Percentiles rank a stretch among this genome's conserved stretches.
Evolutionary conservation across 2,329 filamentous ascomycete species (phyloP).

Genomic region (Beauveria caledonica): DNA sequence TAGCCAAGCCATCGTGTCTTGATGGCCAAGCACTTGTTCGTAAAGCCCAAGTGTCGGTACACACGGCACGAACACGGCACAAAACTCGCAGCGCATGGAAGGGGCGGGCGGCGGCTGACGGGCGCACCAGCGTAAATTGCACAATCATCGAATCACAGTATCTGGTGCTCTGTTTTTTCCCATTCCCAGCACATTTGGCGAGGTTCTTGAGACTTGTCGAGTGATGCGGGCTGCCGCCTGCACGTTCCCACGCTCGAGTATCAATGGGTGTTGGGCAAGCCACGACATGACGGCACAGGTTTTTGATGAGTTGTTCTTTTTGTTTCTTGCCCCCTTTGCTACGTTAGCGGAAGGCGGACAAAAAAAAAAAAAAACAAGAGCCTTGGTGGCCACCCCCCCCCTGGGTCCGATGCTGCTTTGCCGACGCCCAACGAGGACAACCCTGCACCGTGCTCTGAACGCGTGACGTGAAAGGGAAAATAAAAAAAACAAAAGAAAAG

Average conservation of each 20-base stretch:
- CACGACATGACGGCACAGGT: not conserved
- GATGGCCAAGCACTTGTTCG: no score
- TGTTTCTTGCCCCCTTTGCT: not conserved
- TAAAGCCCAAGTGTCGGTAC: not conserved
- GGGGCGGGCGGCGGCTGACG: not conserved
- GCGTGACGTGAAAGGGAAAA: conserved; percentile 7
- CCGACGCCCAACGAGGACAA: conserved; percentile 1
- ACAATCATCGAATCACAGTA: not conserved
- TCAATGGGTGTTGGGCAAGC: not conserved
- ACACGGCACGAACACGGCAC: not conserved
- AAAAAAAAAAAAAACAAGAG: no score
- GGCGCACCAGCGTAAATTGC: not conserved
- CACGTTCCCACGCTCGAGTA: not conserved
- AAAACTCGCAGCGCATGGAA: not conserved
- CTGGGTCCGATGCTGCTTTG: conserved; percentile 2
- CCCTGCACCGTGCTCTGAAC: conserved; percentile 7
- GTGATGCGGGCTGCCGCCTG: not conserved
- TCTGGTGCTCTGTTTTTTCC: not conserved
- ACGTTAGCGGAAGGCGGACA: no score
- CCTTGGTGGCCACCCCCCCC: not conserved
- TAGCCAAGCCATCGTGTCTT: no score
- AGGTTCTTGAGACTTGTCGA: not conserved
- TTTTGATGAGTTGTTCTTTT: not conserved
- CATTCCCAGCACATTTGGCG: not conserved
- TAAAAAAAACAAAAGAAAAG: not conserved